Evolutionary conservation across 805 yeast species (phyloP).

Genomic region (Lipomyces kockii): DNA sequence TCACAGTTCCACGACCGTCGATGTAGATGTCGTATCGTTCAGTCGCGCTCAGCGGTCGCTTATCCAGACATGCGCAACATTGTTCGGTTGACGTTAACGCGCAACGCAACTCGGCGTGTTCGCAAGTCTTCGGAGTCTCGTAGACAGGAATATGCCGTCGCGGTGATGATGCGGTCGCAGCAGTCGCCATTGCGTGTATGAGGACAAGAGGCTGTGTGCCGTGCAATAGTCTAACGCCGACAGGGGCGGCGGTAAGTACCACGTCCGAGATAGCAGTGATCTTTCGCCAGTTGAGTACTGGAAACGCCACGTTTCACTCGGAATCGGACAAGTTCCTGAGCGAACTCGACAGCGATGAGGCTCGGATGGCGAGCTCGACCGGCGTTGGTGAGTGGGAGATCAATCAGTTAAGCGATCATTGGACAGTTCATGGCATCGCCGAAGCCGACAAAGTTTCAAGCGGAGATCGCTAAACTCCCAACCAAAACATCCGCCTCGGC

Average conservation of each 20-base stretch:
- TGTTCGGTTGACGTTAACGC: constrained; percentile 11
- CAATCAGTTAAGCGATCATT: no score
- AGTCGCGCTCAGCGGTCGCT: constrained; percentile 14
- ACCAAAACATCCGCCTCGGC: no score
- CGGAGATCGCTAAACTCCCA: no score
- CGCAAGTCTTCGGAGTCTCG: constrained; percentile 19
- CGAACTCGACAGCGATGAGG: neutral
- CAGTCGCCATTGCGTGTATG: neutral
- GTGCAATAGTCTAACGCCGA: neutral
- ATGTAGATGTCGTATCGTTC: constrained; percentile 25
- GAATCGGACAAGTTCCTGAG: neutral
- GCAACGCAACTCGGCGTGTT: constrained; percentile 15
- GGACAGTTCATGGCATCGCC: no score
- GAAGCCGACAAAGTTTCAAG: no score
- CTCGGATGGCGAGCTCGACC: neutral
- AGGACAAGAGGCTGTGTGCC: neutral
- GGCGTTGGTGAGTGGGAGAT: no score
- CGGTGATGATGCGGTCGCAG: neutral
- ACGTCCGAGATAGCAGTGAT: neutral
- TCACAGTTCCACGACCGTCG: constrained; percentile 32
- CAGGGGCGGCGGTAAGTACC: no score
- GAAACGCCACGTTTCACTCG: neutral
- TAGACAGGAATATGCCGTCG: constrained; percentile 8
- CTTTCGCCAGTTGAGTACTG: neutral
- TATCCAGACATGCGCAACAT: constrained; percentile 28